A percentile compares a stretch with the other conserved stretches of the same genome.
Conservation (phyloP, 176 grass and related monocot species). For the Oryza meyeriana region DNA sequence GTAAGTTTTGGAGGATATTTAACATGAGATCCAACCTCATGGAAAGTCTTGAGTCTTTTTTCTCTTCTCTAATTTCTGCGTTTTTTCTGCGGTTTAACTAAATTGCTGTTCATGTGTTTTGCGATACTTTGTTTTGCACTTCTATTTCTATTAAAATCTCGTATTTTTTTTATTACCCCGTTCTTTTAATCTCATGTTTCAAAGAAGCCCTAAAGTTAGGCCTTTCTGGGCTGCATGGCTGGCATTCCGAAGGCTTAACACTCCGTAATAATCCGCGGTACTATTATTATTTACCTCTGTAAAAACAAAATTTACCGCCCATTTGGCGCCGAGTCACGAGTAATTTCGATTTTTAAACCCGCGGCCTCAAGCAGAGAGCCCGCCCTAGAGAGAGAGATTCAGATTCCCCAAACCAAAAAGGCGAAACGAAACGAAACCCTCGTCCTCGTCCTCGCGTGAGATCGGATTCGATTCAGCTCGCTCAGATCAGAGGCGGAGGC, state of each 20-base stretch:
- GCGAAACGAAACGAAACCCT: not conserved
- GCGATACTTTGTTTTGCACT: no score
- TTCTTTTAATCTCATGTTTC: no score
- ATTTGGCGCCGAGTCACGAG: not conserved
- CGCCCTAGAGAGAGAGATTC: no score
- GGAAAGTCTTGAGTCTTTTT: no score
- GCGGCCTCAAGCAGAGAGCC: not conserved
- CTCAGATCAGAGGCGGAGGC: not conserved
- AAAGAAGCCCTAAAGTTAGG: no score
- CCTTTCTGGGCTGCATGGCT: not conserved
- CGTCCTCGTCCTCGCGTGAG: not conserved
- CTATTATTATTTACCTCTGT: not conserved
- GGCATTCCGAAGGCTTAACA: not conserved
- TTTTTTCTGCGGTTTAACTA: no score
- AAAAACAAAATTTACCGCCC: not conserved
- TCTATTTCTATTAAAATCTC: no score
- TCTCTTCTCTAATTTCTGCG: no score
- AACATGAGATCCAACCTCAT: no score
- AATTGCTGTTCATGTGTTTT: no score
- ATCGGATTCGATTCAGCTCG: not conserved
- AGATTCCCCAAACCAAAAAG: not conserved
- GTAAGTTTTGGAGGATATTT: no score
- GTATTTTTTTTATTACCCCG: no score
- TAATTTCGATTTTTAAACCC: not conserved
- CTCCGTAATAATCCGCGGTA: not conserved